A percentile compares a stretch with the other conserved stretches of the same genome.
phyloP scores from a whole-genome alignment of 2,329 filamentous ascomycete genomes.

The Neonectria faginata region DNA sequence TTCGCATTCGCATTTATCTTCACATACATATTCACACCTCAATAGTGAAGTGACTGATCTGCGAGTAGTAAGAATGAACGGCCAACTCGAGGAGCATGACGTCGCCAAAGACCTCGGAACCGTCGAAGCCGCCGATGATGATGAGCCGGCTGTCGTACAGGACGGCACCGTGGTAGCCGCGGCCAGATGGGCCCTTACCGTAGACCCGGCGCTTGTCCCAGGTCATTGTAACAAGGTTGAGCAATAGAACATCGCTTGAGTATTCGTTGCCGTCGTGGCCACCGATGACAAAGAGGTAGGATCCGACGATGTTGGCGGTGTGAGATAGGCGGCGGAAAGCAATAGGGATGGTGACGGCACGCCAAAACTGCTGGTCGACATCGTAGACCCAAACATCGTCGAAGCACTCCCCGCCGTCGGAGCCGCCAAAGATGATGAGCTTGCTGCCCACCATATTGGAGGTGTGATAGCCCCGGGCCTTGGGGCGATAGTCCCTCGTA shows the following conservation, averaged over 20 bases:
- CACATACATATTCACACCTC: slow-evolving; percentile 61
- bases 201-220: slow-evolving; percentile 77
- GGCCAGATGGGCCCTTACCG: slow-evolving; percentile 69
- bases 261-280: slow-evolving; percentile 79
- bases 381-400: slow-evolving; percentile 81
- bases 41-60: slow-evolving; percentile 79
- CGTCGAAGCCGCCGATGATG: slow-evolving; percentile 76
- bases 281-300: slow-evolving; percentile 76
- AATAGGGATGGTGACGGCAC: slow-evolving; percentile 67
- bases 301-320: slow-evolving; percentile 76
- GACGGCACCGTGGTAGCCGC: slow-evolving; percentile 75
- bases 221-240: slow-evolving; percentile 80
- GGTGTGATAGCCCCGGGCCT: slow-evolving; percentile 76
- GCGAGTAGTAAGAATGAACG: slow-evolving; percentile 78
- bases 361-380: slow-evolving; percentile 71
- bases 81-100: slow-evolving; percentile 76
- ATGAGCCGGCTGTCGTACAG: slow-evolving; percentile 74
- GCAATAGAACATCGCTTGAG: slow-evolving; percentile 74
- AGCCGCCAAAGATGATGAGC: slow-evolving; percentile 77
- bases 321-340: slow-evolving; percentile 75
- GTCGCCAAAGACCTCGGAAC: slow-evolving; percentile 74
- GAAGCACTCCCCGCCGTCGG: slow-evolving; percentile 78
- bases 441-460: slow-evolving; percentile 80
- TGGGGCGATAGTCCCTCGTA: slow-evolving; percentile 61
- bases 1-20: background rate